Evolutionary conservation across 495 filamentous ascomycete species (phyloP).

Genomic region (Lophiostoma macrostomum): DNA sequence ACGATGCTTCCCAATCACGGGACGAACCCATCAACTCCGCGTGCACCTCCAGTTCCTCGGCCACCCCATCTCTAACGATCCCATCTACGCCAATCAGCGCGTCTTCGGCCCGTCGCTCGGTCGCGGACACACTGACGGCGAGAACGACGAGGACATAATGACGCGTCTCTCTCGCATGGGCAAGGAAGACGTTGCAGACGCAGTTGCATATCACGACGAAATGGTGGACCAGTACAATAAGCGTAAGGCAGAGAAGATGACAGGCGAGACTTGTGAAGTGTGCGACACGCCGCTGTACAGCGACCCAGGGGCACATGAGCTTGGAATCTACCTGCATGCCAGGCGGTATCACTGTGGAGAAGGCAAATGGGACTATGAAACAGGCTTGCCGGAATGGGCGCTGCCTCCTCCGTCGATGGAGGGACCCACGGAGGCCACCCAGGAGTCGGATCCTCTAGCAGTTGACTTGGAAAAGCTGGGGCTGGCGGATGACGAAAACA

Average conservation of each 20-base stretch:
- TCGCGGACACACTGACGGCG: constrained; percentile 60
- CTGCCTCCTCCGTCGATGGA: constrained; percentile 59
- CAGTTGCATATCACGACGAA: constrained; percentile 89
- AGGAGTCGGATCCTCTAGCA: constrained; percentile 39
- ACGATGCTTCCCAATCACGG: constrained; percentile 87
- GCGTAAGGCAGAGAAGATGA: constrained; percentile 86
- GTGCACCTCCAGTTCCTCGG: constrained; percentile 94
- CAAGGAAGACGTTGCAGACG: constrained; percentile 84
- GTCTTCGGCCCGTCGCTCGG: constrained; percentile 85
- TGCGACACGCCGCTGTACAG: constrained; percentile 89
- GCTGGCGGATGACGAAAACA: constrained; percentile 14
- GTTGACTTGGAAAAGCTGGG: constrained; percentile 36
- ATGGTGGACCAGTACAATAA: constrained; percentile 84
- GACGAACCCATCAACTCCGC: constrained; percentile 89
- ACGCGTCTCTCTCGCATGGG: constrained; percentile 83
- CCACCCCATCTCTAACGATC: constrained; percentile 93
- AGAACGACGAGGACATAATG: constrained; percentile 85
- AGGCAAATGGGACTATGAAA: constrained; percentile 83
- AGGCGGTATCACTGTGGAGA: constrained; percentile 77
- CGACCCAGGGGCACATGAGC: constrained; percentile 83
- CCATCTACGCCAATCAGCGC: constrained; percentile 90
- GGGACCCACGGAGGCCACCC: constrained; percentile 39
- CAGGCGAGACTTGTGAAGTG: constrained; percentile 72
- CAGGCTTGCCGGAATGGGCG: constrained; percentile 81
- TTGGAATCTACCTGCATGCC: constrained; percentile 91